Conservation (phyloP, 2,329 filamentous ascomycete genomes). For the Aureobasidium sp. region DNA sequence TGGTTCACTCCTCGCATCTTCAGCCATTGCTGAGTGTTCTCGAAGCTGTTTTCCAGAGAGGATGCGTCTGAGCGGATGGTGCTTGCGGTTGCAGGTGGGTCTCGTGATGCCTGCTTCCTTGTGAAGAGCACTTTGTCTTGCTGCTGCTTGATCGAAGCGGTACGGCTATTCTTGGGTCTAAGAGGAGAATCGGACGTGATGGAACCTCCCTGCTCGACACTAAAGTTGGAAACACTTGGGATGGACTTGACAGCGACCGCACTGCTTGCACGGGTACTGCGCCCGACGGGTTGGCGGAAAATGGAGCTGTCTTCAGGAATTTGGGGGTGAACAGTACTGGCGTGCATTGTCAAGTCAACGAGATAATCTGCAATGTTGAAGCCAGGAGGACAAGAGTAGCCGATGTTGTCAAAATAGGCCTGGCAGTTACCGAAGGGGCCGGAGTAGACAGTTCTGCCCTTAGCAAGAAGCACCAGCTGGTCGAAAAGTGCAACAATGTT, state of each 20-base stretch:
- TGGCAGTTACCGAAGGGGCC: conserved; percentile 85
- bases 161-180: conserved; percentile 61
- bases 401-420: conserved; percentile 82
- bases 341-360: conserved; percentile 96
- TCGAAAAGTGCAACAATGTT: conserved; percentile 98
- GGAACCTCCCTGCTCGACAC: conserved; percentile 49
- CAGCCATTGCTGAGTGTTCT: conserved; percentile 49
- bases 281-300: conserved; percentile 49
- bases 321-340: conserved; percentile 50
- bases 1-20: conserved; percentile 47
- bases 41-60: conserved; percentile 39
- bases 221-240: conserved; percentile 70
- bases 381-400: conserved; percentile 86
- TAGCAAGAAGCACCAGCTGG: conserved; percentile 80
- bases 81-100: conserved; percentile 36
- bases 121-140: conserved; percentile 91
- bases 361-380: conserved; percentile 99
- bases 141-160: conserved; percentile 71
- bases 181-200: conserved; percentile 47
- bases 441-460: conserved; percentile 86
- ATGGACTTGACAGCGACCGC: conserved; percentile 85
- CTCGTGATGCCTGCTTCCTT: conserved; percentile 53
- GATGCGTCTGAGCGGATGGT: conserved; percentile 48
- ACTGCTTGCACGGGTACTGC: conserved; percentile 73
- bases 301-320: conserved; percentile 44